These are phyloP conservation scores for Epichloe baconii DNA, from an alignment of 2,329 filamentous ascomycete species.

Conservation along the genomic window DNA sequence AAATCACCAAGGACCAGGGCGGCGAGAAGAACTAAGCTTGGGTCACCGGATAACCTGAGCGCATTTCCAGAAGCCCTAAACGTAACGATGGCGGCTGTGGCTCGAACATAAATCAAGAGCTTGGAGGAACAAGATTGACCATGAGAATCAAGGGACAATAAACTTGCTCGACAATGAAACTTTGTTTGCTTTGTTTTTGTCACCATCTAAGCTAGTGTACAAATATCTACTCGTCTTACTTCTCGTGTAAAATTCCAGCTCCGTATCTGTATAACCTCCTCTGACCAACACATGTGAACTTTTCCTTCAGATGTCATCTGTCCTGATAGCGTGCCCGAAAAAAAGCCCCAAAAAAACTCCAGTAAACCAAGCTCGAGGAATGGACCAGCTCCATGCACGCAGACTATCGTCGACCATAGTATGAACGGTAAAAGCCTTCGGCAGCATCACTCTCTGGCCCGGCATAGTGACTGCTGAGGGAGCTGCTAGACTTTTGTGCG, in stretches of 20 bases:
- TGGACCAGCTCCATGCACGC: not conserved
- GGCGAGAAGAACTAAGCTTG: slow-evolving; percentile 47
- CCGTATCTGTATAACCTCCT: slow-evolving; percentile 3
- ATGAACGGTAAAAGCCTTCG: slow-evolving; percentile 84
- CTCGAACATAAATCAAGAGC: not conserved
- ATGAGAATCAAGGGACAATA: slow-evolving; percentile 6
- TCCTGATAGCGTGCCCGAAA: not conserved
- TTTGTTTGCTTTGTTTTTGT: slow-evolving; percentile 11
- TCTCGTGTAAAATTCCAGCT: slow-evolving; percentile 8
- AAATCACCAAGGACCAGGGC: slow-evolving; percentile 59
- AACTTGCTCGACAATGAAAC: slow-evolving; percentile 8
- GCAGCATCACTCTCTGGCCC: slow-evolving; percentile 57
- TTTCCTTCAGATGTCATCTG: slow-evolving; percentile 1
- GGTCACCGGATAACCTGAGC: not conserved
- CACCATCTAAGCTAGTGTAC: slow-evolving; percentile 25
- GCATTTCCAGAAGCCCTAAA: not conserved
- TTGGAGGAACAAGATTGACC: not conserved
- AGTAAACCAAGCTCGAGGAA: not conserved
- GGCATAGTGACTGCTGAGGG: slow-evolving; percentile 42
- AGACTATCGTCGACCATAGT: slow-evolving; percentile 56
- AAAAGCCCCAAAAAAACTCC: not conserved
- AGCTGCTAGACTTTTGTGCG: slow-evolving; percentile 67
- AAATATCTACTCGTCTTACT: slow-evolving; percentile 18
- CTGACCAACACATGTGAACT: slow-evolving; percentile 5
- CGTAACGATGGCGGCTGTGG: not conserved